Evolutionary conservation across 2,329 filamentous ascomycete genomes (phyloP).

Genomic region (Phialocephala subalpina): DNA sequence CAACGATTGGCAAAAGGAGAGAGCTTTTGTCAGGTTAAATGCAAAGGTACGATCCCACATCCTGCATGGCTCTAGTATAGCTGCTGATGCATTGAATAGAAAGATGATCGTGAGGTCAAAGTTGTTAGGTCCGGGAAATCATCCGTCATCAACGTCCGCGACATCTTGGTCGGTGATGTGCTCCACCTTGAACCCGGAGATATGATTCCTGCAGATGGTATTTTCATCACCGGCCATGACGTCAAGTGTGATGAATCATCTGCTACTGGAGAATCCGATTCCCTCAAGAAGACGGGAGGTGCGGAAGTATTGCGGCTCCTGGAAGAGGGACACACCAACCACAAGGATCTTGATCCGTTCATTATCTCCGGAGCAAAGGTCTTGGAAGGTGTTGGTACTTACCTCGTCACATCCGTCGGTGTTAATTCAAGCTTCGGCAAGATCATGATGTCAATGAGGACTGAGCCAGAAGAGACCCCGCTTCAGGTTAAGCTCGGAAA

Average conservation of each 20-base stretch:
- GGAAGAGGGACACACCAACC: constrained; percentile 62
- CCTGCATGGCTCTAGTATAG: no score
- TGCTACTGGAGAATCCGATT: constrained; percentile 77
- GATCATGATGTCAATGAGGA: constrained; percentile 79
- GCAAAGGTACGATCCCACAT: no score
- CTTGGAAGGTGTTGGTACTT: constrained; percentile 77
- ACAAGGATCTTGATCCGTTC: constrained; percentile 78
- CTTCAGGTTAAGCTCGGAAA: constrained; percentile 80
- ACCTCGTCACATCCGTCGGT: constrained; percentile 79
- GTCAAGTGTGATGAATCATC: constrained; percentile 78
- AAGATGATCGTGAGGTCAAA: constrained; percentile 78
- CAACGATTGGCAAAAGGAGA: constrained; percentile 85
- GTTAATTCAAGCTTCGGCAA: constrained; percentile 79
- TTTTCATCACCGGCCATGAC: constrained; percentile 71
- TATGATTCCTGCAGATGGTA: constrained; percentile 75
- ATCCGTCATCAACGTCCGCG: constrained; percentile 73
- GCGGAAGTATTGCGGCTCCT: constrained; percentile 71
- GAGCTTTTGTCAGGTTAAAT: constrained; percentile 83
- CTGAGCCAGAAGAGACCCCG: constrained; percentile 80
- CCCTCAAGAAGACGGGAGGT: constrained; percentile 71
- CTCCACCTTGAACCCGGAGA: constrained; percentile 78
- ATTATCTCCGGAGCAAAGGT: constrained; percentile 83
- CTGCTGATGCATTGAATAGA: no score
- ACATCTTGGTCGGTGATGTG: constrained; percentile 77
- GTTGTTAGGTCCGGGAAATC: constrained; percentile 78